Base-by-base conservation (phyloP, 805 yeast species). In the Suhomyces xylopsoci region DNA sequence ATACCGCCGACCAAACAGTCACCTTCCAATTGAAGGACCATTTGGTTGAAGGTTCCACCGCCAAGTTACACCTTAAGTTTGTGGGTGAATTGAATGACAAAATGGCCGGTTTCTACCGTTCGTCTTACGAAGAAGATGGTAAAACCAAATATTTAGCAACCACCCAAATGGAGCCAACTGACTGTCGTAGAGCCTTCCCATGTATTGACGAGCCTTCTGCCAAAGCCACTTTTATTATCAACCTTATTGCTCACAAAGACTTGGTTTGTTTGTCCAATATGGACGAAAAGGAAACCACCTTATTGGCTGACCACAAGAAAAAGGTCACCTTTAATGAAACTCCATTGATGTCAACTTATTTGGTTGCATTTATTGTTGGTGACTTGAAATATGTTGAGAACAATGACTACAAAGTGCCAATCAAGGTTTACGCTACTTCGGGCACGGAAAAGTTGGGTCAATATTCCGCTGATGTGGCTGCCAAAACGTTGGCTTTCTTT, bases 151-250 rank as follows among this genome's bases (percentile, higher is more conserved):
- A 85, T 67, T 77, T 88, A 79, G 89, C 90, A 44, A 85, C 92
- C 45, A 87, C 96, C 45, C 96, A 88, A 70, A 85, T 88, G 82
- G 96, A 88, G 72, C 85, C 96, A 22, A 86, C 93, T 19, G 94
- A 88, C 65, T 89, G 93, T 60, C 83, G 96, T 62, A 80, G 90
- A 62, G 94, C 94, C 8, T 88, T 88, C 78, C 96, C 96, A 32
- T 87, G 88, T 64, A 87, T 85, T 62, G 96, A 88, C 69, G 94
- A 88, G 67, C 96, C 96, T 20, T 82, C 88, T 52, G 78, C 86
- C 54, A 88, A 88, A 72, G 90, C 94, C 22, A 76, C 83, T 48
- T 88, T 85, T 62, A 85, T 83, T 52, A 75, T 88, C 53, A 72
- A 84, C 38, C 75, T 88, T 65, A 76, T 86, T 53, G 80, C 87